Evolutionary conservation across 345 rosid genomes (phyloP), one percentile per base, ranked within the genome.

Genomic region (Salix suchowensis): DNA sequence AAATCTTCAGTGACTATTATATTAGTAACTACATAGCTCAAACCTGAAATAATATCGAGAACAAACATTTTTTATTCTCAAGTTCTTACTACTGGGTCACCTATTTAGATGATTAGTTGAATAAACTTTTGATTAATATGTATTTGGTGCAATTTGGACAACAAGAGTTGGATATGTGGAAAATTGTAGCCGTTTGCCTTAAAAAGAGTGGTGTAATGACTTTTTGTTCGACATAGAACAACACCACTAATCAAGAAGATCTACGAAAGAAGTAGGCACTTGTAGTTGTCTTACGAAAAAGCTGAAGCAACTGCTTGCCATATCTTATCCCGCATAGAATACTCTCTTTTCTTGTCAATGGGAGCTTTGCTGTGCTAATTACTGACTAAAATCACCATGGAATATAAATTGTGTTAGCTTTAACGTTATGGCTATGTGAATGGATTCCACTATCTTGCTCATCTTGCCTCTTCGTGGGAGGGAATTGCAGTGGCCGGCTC

Each of bases 401-500:
- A 15, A 36, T n/a, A 36, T n/a, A 37, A 58, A 13, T 21, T 37
- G 52, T 37, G 6, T 66, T 66, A 40, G 19, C 34, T 69, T 26
- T 26, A 28, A 48, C 21, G 12, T 28, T 48, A 54, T 48, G 36
- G 61, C 18, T 48, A 30, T 48, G 58, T 8, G 61, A 48, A 48
- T 74, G 77, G 46, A 74, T 65, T 74, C 70, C 70, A 74, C 71
- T 65, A 70, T 30, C 50, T 9, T 16, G 39, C 34, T 2, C 11
- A 30, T 32, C 40, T 32, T 32, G 67, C n/a, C 46, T 44, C 62
- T 32, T 44, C 24, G 44, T 7, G 15, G 16, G 62, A 65, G 30
- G 24, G 66, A 64, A 30, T 21, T 65, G 61, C 9, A 64, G 34
- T 11, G 14, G 32, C 46, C 37, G 46, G 68, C 30, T 74, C 58